Evolutionary conservation across 2,329 filamentous ascomycete genomes (phyloP), one percentile per base, ranked within the genome.

Genomic region (Botrytis tulipae): DNA sequence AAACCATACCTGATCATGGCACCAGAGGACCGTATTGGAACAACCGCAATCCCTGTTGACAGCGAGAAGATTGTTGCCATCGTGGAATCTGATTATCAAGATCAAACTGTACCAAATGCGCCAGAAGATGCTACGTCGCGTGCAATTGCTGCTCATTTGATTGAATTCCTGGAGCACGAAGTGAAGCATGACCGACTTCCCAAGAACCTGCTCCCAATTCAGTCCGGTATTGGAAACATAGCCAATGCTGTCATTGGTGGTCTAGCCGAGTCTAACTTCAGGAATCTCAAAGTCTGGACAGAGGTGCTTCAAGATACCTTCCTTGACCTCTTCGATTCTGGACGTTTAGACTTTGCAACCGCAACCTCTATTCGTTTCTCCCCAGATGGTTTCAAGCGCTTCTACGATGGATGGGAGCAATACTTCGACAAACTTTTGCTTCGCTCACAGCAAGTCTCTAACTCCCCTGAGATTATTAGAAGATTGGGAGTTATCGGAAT

Each of bases 171-270:
- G 72, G 91, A 96, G 84, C 92, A 97, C 83, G 94, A 97, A 83
- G 94, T 97, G 71, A 84, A 85, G 42, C 90, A 91, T 76, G 94
- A 91, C 76, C 91, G 94, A 57, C 88, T 97, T 70, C 94, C 94
- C 3, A 83, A 88, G 78, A 93, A 90, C 80, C 88, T 97, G 2
- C 86, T 96, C 1, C 93, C 93, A 2, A 87, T 97, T 29, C 93
- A 97, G 83, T 95, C 92, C 18, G 94, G 94, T 62, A 97, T 97
- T 78, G 94, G 94, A 76, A 97, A 97, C 85, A 97, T 97, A 78
- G 94, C 94, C 83, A 97, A 97, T 82, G 94, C 94, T 54, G 94
- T 97, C 76, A 90, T 97, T 74, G 93, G 94, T 74, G 94, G 94
- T 22, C 89, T 97, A 73, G 89, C 90, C 76, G 89, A 92, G 74